A percentile compares a stretch with the other conserved stretches of the same genome.
phyloP scores from a whole-genome alignment of 805 yeast genomes.

The Blastobotrys americana region DNA sequence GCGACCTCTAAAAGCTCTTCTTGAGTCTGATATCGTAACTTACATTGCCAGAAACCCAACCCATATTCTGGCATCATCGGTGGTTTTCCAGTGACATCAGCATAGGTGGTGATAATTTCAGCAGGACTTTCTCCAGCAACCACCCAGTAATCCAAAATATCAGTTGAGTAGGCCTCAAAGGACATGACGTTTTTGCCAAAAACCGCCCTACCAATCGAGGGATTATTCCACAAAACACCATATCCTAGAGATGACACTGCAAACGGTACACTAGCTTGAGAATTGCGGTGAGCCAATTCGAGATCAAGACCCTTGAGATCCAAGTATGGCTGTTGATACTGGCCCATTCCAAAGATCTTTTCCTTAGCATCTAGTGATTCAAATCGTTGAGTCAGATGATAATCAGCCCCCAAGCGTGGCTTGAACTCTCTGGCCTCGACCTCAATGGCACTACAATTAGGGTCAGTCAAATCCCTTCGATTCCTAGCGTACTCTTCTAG shows the following conservation, averaged over 20 bases:
- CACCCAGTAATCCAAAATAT: constrained; percentile 14
- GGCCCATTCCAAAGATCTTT: constrained; percentile 21
- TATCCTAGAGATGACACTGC: constrained; percentile 17
- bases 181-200: constrained; percentile 17
- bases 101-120: constrained; percentile 15
- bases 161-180: constrained; percentile 17
- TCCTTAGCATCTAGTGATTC: constrained; percentile 14
- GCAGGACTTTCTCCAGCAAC: constrained; percentile 19
- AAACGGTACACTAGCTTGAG: constrained; percentile 20
- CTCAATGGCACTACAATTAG: constrained; percentile 14
- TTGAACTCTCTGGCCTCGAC: constrained; percentile 19
- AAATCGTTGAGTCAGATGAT: constrained; percentile 12
- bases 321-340: constrained; percentile 18
- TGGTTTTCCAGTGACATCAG: constrained; percentile 18
- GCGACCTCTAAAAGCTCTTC: constrained; percentile 18
- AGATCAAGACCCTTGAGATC: constrained; percentile 16
- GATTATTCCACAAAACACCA: constrained; percentile 19
- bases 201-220: constrained; percentile 18
- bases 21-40: constrained; percentile 18
- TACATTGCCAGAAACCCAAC: constrained; percentile 20
- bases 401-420: constrained; percentile 10
- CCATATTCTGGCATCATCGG: constrained; percentile 19
- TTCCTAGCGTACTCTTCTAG: constrained; percentile 17
- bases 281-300: constrained; percentile 19
- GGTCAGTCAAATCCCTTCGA: constrained; percentile 16